These are phyloP conservation scores for Phytopythium aichiense DNA, from an alignment of 352 stramenopile genomes.

Conservation along the genomic window DNA sequence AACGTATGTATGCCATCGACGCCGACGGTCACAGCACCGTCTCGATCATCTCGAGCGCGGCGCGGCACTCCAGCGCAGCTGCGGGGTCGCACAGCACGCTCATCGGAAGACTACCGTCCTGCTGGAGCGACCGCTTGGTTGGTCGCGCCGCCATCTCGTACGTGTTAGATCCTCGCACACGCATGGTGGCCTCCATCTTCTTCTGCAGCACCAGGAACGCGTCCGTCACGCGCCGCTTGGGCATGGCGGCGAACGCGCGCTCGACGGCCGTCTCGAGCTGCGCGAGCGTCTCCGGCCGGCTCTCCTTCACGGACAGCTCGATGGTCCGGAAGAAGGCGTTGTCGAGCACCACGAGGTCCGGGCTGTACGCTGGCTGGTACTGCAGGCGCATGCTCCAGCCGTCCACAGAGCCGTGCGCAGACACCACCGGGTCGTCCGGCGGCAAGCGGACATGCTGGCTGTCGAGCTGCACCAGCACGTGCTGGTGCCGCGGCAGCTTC, in stretches of 20 bases:
- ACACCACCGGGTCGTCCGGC: conserved; percentile 25
- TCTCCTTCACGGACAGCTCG: conserved; percentile 14
- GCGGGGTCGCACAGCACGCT: conserved; percentile 30
- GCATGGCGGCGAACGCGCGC: conserved; percentile 18
- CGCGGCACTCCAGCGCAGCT: conserved; percentile 20
- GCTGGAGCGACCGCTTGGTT: conserved; percentile 29
- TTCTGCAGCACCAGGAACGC: conserved; percentile 28
- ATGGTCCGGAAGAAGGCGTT: conserved; percentile 29
- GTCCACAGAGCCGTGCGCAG: conserved; percentile 18
- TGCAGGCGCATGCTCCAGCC: conserved; percentile 36
- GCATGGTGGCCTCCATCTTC: conserved; percentile 35
- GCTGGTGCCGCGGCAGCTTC: conserved; percentile 22
- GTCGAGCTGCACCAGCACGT: conserved; percentile 32
- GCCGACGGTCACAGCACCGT: not conserved
- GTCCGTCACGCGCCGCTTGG: conserved; percentile 20
- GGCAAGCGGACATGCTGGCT: conserved; percentile 34
- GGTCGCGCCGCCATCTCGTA: conserved; percentile 22
- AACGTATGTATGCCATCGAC: not conserved
- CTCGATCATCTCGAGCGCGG: conserved; percentile 11
- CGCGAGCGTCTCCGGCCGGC: conserved; percentile 12
- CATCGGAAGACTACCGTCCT: conserved; percentile 29
- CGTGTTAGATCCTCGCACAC: conserved; percentile 27
- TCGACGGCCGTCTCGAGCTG: conserved; percentile 22
- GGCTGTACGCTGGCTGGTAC: conserved; percentile 34
- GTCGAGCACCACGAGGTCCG: conserved; percentile 32